Evolutionary conservation across 2,329 filamentous ascomycete genomes (phyloP).

Genomic region (Cordyceps farinosa): DNA sequence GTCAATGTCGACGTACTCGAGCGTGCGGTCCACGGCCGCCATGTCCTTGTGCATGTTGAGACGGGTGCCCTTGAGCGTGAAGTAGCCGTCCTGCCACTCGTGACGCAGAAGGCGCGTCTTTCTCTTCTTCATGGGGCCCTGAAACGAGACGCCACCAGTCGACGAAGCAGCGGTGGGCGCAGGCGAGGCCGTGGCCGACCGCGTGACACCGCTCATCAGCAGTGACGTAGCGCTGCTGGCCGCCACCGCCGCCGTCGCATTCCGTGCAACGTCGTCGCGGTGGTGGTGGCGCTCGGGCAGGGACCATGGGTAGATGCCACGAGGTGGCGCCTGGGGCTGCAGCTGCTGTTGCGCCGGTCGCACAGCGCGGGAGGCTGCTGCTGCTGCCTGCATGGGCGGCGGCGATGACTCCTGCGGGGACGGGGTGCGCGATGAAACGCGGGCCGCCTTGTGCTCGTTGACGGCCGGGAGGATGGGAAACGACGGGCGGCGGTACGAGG

Average conservation of each 20-base stretch:
- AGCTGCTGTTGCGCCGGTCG: neutral
- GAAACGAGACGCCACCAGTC: slow-evolving; percentile 42
- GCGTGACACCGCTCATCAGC: slow-evolving; percentile 24
- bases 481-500: slow-evolving; percentile 62
- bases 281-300: slow-evolving; percentile 40
- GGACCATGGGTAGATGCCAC: slow-evolving; percentile 55
- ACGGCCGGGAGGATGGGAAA: slow-evolving; percentile 66
- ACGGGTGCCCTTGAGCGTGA: slow-evolving; percentile 73
- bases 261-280: slow-evolving; percentile 44
- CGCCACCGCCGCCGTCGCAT: slow-evolving; percentile 11
- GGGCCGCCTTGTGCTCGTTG: slow-evolving; percentile 57
- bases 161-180: slow-evolving; percentile 26
- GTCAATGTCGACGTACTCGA: slow-evolving; percentile 82
- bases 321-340: slow-evolving; percentile 47
- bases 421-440: slow-evolving; percentile 29
- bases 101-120: slow-evolving; percentile 84
- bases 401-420: slow-evolving; percentile 36
- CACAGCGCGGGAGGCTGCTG: slow-evolving; percentile 34
- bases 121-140: slow-evolving; percentile 92
- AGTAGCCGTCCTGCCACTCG: slow-evolving; percentile 92
- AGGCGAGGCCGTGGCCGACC: slow-evolving; percentile 22
- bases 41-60: slow-evolving; percentile 72
- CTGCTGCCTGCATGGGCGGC: slow-evolving; percentile 21
- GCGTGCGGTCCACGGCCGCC: slow-evolving; percentile 49
- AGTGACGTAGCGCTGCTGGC: slow-evolving; percentile 24